Percentiles rank a stretch among this genome's conserved stretches.
These are phyloP conservation scores for Hortaea werneckii DNA, from an alignment of 2,329 filamentous ascomycete species.

Conservation along the genomic window DNA sequence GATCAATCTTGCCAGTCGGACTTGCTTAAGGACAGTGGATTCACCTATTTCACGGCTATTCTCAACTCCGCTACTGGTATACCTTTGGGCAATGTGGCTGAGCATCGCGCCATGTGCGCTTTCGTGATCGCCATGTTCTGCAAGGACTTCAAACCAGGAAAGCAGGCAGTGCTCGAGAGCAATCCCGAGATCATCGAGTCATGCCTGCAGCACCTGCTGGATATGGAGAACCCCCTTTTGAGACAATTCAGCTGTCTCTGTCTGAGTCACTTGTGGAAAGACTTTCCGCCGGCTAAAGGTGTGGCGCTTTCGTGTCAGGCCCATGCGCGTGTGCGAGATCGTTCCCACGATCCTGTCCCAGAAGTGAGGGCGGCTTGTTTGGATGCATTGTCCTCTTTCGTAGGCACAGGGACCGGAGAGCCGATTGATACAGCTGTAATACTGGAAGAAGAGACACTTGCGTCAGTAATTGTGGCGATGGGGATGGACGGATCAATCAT, in stretches of 20 bases:
- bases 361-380: conserved; percentile 91
- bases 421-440: conserved; percentile 6
- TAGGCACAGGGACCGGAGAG: conserved; percentile 58
- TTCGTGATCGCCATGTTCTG: conserved; percentile 97
- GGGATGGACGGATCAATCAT: conserved; percentile 87
- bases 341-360: conserved; percentile 76
- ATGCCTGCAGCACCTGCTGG: conserved; percentile 72
- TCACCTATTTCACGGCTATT: conserved; percentile 91
- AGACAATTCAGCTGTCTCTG: conserved; percentile 94
- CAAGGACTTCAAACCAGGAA: conserved; percentile 84
- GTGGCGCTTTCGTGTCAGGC: conserved; percentile 83
- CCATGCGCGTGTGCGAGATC: conserved; percentile 66
- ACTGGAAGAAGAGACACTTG: conserved; percentile 65
- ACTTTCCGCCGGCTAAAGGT: conserved; percentile 90
- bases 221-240: conserved; percentile 77
- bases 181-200: conserved; percentile 83
- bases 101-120: conserved; percentile 97
- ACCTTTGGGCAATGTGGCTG: conserved; percentile 76
- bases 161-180: conserved; percentile 79
- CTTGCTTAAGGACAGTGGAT: conserved; percentile 91
- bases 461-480: conserved; percentile 82
- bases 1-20: conserved; percentile 90
- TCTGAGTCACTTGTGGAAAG: conserved; percentile 87
- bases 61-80: conserved; percentile 64
- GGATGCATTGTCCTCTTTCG: conserved; percentile 84